Evolutionary conservation across 306 rosid genomes (phyloP).

Genomic region (Begonia fuchsioides): DNA sequence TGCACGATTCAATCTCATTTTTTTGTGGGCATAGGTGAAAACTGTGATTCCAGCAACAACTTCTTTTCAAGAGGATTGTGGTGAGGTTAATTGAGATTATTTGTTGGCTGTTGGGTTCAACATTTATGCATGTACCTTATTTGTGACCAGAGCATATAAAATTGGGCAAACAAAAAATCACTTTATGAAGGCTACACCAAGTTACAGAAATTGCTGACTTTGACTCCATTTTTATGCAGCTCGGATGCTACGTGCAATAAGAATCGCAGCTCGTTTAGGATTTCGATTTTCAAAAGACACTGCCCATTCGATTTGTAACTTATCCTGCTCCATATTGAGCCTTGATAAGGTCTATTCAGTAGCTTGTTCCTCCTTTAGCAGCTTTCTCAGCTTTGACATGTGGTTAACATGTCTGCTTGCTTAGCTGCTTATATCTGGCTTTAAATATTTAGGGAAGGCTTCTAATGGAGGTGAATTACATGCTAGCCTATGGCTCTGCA

Average conservation of each 20-base stretch:
- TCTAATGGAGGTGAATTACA: conserved; percentile 72
- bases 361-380: conserved; percentile 6
- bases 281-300: conserved; percentile 68
- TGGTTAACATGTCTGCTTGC: conserved; percentile 3
- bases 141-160: not conserved
- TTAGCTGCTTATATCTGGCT: conserved; percentile 11
- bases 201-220: conserved; percentile 5
- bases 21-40: conserved; percentile 52
- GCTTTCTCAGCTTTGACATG: not conserved
- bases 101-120: not conserved
- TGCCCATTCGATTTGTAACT: conserved; percentile 36
- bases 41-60: conserved; percentile 54
- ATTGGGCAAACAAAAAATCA: not conserved
- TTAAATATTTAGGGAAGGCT: conserved; percentile 55
- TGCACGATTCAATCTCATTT: not conserved
- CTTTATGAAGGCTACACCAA: not conserved
- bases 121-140: not conserved
- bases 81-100: conserved; percentile 30
- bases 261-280: conserved; percentile 80
- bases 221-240: conserved; percentile 35
- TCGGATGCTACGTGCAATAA: conserved; percentile 77
- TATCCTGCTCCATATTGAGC: conserved; percentile 37
- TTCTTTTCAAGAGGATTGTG: conserved; percentile 82
- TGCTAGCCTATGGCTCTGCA: conserved; percentile 82
- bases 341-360: conserved; percentile 60